phyloP scores from a whole-genome alignment of 495 filamentous ascomycete species.

The Penicillium flavigenum region DNA sequence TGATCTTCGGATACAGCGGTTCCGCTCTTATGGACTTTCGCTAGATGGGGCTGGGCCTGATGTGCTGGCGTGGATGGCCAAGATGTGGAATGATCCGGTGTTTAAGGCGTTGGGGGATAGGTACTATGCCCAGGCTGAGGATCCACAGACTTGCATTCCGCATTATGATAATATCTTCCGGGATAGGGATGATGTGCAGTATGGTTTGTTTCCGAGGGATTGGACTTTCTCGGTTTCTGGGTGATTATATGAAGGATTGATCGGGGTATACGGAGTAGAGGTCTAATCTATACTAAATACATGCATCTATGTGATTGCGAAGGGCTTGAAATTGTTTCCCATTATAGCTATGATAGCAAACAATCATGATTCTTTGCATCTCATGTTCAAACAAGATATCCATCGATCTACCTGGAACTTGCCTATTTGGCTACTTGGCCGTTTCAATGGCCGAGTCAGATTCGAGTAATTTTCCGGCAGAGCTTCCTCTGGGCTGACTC shows the following conservation, averaged over 20 bases:
- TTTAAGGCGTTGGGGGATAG: constrained; percentile 31
- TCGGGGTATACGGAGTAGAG: neutral
- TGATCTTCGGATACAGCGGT: constrained; percentile 31
- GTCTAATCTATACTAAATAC: neutral
- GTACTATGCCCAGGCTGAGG: constrained; percentile 41
- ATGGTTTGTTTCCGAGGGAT: constrained; percentile 34
- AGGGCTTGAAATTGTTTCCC: neutral
- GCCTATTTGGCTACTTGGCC: no score
- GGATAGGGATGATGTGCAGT: constrained; percentile 34
- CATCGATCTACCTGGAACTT: no score
- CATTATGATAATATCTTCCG: constrained; percentile 46
- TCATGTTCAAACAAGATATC: no score
- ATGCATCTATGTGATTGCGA: neutral
- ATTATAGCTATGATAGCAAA: neutral
- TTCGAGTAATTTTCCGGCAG: no score
- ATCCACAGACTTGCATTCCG: constrained; percentile 36
- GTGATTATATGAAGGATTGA: neutral
- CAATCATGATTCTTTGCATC: no score
- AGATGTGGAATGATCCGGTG: constrained; percentile 48
- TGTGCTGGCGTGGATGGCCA: constrained; percentile 44
- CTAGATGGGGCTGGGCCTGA: constrained; percentile 37
- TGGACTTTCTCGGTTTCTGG: constrained; percentile 36
- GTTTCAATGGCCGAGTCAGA: no score
- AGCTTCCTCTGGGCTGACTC: no score
- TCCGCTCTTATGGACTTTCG: constrained; percentile 46